Evolutionary conservation across 2,329 filamentous ascomycete species (phyloP).

Genomic region (Thelonectria olida): DNA sequence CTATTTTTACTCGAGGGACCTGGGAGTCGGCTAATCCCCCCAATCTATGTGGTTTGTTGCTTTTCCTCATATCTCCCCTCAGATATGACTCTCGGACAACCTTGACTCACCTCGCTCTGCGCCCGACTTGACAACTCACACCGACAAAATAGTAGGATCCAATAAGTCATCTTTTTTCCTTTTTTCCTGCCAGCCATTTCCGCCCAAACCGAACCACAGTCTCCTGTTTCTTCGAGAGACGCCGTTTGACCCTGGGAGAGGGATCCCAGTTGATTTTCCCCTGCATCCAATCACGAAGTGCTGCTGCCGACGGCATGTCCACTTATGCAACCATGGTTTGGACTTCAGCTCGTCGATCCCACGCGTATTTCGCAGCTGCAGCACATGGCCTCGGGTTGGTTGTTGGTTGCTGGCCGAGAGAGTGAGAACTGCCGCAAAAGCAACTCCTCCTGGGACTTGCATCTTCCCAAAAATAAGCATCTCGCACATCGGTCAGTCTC

Average conservation of each 20-base stretch:
- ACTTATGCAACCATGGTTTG: not conserved
- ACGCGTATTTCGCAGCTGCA: not conserved
- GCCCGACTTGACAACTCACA: not conserved
- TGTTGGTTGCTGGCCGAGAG: not conserved
- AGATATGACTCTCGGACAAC: not conserved
- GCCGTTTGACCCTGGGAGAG: not conserved
- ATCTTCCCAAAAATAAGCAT: not conserved
- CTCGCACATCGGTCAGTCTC: no score
- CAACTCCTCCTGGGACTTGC: not conserved
- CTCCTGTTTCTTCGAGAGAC: not conserved
- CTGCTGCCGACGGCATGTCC: not conserved
- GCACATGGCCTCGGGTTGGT: not conserved
- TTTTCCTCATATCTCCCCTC: not conserved
- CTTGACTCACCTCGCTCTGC: not conserved
- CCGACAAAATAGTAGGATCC: not conserved
- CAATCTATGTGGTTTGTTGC: not conserved
- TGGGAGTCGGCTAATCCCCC: not conserved
- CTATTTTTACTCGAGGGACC: constrained; percentile 9
- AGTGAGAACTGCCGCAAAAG: not conserved
- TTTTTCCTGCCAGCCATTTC: not conserved
- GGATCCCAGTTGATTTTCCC: not conserved
- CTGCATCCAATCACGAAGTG: not conserved
- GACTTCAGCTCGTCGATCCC: not conserved
- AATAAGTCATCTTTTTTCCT: not conserved
- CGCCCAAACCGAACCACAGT: not conserved